These are phyloP conservation scores for Microdochium bolleyi DNA, from an alignment of 2,329 filamentous ascomycete species.

Conservation along the genomic window DNA sequence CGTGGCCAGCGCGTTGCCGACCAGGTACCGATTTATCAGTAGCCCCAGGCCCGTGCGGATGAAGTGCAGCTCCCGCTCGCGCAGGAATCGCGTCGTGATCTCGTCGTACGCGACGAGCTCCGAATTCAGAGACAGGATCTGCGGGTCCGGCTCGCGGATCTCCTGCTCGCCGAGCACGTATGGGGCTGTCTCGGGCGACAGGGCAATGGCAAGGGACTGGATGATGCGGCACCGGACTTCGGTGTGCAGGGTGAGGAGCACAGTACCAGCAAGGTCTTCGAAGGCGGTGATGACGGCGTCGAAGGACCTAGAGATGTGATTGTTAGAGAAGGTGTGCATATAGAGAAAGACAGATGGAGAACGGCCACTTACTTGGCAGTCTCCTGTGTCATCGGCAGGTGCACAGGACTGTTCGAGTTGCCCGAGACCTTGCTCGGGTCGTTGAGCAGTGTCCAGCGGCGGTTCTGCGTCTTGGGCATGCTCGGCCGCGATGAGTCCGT, in stretches of 20 bases:
- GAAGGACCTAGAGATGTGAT: slow-evolving; percentile 54
- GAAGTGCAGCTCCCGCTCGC: slow-evolving; percentile 63
- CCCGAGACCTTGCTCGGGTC: slow-evolving; percentile 49
- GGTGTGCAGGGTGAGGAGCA: slow-evolving; percentile 79
- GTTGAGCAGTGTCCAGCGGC: slow-evolving; percentile 78
- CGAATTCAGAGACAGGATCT: slow-evolving; percentile 75
- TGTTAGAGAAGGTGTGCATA: slow-evolving; percentile 3
- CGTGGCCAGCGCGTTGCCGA: slow-evolving; percentile 62
- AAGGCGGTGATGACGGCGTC: slow-evolving; percentile 81
- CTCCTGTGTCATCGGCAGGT: slow-evolving; percentile 81
- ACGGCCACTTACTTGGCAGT: slow-evolving; percentile 62
- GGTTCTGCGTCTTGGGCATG: slow-evolving; percentile 49
- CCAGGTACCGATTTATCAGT: slow-evolving; percentile 72
- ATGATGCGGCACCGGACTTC: slow-evolving; percentile 82
- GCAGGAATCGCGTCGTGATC: slow-evolving; percentile 65
- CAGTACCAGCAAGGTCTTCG: slow-evolving; percentile 68
- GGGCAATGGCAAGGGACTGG: slow-evolving; percentile 61
- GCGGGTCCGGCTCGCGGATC: slow-evolving; percentile 69
- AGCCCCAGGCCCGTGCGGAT: slow-evolving; percentile 68
- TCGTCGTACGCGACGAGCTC: slow-evolving; percentile 85
- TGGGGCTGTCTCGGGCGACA: slow-evolving; percentile 51
- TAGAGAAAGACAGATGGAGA: neutral
- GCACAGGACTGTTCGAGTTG: slow-evolving; percentile 57
- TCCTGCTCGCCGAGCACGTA: slow-evolving; percentile 61
- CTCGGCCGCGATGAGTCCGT: slow-evolving; percentile 54